Conservation (phyloP, 2,329 filamentous ascomycete genomes). For the Amauroascus niger region DNA sequence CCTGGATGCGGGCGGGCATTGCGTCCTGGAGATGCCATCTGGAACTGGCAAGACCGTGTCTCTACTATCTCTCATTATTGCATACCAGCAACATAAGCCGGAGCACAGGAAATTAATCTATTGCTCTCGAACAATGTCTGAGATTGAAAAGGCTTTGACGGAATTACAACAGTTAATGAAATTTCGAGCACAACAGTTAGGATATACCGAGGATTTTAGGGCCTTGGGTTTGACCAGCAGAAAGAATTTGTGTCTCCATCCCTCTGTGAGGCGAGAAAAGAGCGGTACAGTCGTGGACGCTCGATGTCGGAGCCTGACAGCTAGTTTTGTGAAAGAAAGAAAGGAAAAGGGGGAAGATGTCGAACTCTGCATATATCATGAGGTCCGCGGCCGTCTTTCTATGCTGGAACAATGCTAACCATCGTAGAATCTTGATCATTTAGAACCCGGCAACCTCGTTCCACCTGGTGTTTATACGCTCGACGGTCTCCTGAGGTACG, state of each 20-base stretch:
- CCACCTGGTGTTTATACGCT: conserved; percentile 94
- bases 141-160: conserved; percentile 93
- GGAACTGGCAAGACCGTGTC: conserved; percentile 97
- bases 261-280: conserved; percentile 91
- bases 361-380: conserved; percentile 89
- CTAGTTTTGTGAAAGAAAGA: conserved; percentile 95
- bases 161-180: conserved; percentile 92
- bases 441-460: conserved; percentile 89
- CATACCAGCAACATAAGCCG: conserved; percentile 88
- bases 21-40: conserved; percentile 97
- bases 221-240: conserved; percentile 87
- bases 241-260: conserved; percentile 94
- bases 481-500: conserved; percentile 77
- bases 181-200: conserved; percentile 81
- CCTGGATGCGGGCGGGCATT: conserved; percentile 87
- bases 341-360: conserved; percentile 92
- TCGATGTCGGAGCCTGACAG: conserved; percentile 88
- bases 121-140: conserved; percentile 98
- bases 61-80: conserved; percentile 85
- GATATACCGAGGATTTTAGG: conserved; percentile 82
- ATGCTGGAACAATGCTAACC: conserved; percentile 15
- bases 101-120: conserved; percentile 96
- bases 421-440: conserved; percentile 71
- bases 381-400: conserved; percentile 44
- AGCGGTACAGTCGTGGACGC: conserved; percentile 90